A percentile compares a stretch with the other conserved stretches of the same genome.
These are phyloP conservation scores for Diaporthe citriasiana DNA, from an alignment of 2,329 filamentous ascomycete genomes.

Conservation along the genomic window DNA sequence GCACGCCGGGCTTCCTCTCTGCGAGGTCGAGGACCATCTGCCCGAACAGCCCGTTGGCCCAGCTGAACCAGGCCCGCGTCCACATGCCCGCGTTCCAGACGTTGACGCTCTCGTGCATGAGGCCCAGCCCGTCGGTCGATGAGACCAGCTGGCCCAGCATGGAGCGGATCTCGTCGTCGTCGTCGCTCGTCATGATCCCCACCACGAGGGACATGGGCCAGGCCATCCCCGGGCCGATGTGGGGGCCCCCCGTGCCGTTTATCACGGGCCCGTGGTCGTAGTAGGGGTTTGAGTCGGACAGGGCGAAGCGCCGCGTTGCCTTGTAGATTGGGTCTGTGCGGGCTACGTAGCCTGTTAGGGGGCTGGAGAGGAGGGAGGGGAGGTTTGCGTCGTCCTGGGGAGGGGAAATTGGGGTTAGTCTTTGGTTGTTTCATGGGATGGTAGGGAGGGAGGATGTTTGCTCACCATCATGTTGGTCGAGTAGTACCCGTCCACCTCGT, in stretches of 20 bases:
- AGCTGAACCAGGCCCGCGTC: slow-evolving; percentile 75
- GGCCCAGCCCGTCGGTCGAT: slow-evolving; percentile 71
- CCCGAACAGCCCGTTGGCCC: slow-evolving; percentile 91
- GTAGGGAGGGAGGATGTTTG: background rate
- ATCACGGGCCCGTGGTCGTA: slow-evolving; percentile 50
- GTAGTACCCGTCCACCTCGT: slow-evolving; percentile 72
- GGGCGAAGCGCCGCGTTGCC: slow-evolving; percentile 77
- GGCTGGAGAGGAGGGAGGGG: slow-evolving; percentile 68
- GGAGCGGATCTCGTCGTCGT: slow-evolving; percentile 72
- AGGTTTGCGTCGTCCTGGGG: slow-evolving; percentile 69
- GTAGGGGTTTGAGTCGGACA: slow-evolving; percentile 74
- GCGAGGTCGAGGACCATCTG: slow-evolving; percentile 84
- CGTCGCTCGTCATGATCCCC: slow-evolving; percentile 75
- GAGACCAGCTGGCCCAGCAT: slow-evolving; percentile 68
- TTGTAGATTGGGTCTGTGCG: slow-evolving; percentile 69
- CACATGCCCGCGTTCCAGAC: slow-evolving; percentile 70
- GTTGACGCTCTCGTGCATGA: slow-evolving; percentile 78
- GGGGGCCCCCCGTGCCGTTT: slow-evolving; percentile 48
- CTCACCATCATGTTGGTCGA: slow-evolving; percentile 43
- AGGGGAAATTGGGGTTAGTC: background rate
- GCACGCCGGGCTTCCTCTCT: slow-evolving; percentile 77
- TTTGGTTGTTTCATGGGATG: background rate
- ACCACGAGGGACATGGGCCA: slow-evolving; percentile 81
- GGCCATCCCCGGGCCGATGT: slow-evolving; percentile 66
- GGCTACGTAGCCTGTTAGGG: slow-evolving; percentile 66